Evolutionary conservation across 352 stramenopile species (phyloP), one percentile per base, ranked within the genome.

Genomic region (Pythium pectinolyticum): DNA sequence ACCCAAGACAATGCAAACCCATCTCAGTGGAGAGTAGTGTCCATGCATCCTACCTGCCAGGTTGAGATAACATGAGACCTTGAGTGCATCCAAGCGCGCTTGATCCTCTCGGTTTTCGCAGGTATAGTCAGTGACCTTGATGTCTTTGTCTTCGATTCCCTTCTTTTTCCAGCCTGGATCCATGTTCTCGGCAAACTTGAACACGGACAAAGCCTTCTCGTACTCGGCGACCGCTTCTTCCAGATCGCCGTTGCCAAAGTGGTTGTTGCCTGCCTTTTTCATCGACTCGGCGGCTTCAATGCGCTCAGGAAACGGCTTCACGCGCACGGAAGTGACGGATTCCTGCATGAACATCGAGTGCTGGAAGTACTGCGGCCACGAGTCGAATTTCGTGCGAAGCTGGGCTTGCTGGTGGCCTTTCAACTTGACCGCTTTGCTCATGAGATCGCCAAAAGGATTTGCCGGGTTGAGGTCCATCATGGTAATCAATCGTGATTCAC

Each of bases 341-440:
- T 93, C 80, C 50, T 92, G 79, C 82, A 95, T 92, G 57, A 95
- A 95, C 64, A 95, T 78, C 19, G 86, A 93, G 58, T 93, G 84
- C 73, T 95, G 86, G 35, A 95, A 91, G 62, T 92, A 92, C 61
- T 88, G 79, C 32, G 86, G 82, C 86, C 84, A 95, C 30, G 80
- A 74, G 55, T 93, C 86, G 50, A 82, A 93, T 20, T 74, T 52
- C 5, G 79, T 86, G 4, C 84, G 86, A 20, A 95, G 63, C 49
- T 92, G 80, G 7, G 84, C 82, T 77, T 95, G 86, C 41, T 95
- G 86, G 14, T 83, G 78, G 6, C 81, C 80, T 61, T 95, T 95
- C 19, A 95, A 70, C 78, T 92, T 93, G 15, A 92, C 86, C 11
- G 84, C 86, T 53, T 95, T 91, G 67, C 66, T 86, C 84, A 95